Percentiles rank a stretch among this genome's conserved stretches.
These are phyloP conservation scores for Phytophthora brassicae DNA, from an alignment of 352 stramenopile species.

Conservation along the genomic window DNA sequence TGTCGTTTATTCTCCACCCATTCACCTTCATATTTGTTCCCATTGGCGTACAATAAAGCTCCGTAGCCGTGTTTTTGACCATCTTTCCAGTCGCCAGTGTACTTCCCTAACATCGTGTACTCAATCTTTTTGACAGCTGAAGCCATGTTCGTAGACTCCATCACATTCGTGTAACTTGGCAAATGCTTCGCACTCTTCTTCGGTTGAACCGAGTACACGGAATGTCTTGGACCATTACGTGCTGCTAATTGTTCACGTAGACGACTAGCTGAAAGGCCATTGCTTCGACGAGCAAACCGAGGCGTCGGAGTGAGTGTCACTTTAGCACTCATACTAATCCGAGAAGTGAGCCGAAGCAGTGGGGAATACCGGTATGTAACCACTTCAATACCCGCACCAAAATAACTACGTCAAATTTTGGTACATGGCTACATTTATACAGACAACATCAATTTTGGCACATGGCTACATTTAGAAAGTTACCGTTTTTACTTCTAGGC, in stretches of 20 bases:
- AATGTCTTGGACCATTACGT: constrained; percentile 67
- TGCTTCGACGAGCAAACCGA: constrained; percentile 19
- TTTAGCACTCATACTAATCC: constrained; percentile 18
- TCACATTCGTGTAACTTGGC: constrained; percentile 37
- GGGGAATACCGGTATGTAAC: constrained; percentile 1
- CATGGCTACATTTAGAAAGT: constrained; percentile 28
- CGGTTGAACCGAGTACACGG: constrained; percentile 82
- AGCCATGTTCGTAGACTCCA: constrained; percentile 45
- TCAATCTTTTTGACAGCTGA: constrained; percentile 41
- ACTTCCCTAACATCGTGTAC: constrained; percentile 74
- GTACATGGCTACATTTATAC: constrained; percentile 30
- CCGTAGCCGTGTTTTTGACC: constrained; percentile 93
- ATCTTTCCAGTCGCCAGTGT: constrained; percentile 93
- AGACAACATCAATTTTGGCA: constrained; percentile 18
- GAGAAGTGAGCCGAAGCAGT: background rate
- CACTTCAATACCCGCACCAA: constrained; percentile 22
- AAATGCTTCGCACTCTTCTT: constrained; percentile 36
- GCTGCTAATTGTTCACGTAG: constrained; percentile 53
- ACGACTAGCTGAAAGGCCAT: constrained; percentile 41
- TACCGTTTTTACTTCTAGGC: no score
- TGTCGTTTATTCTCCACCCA: constrained; percentile 83
- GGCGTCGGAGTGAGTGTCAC: constrained; percentile 3
- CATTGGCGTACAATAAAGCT: constrained; percentile 87
- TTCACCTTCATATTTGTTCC: constrained; percentile 90
- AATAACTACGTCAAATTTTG: constrained; percentile 27